Evolutionary conservation across 169 alveolate species (phyloP).

Genomic region (Blepharisma undulans): DNA sequence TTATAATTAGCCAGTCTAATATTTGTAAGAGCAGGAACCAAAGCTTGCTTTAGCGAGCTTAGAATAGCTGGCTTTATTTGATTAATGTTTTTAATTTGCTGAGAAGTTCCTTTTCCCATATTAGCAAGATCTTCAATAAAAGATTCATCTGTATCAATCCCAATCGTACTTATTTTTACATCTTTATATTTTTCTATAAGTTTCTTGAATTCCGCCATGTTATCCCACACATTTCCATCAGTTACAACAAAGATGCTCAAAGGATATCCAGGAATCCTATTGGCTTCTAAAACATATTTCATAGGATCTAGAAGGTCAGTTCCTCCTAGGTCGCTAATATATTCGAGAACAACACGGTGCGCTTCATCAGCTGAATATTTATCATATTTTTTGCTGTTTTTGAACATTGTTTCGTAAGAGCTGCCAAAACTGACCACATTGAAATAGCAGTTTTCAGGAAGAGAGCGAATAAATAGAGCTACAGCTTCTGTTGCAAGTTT

Average conservation of each 20-base stretch:
- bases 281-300: constrained; percentile 26
- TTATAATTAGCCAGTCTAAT: background rate
- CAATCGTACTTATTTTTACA: constrained; percentile 55
- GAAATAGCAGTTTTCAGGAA: constrained; percentile 42
- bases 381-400: constrained; percentile 3
- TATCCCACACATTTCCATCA: constrained; percentile 69
- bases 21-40: constrained; percentile 39
- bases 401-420: background rate
- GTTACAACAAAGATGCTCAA: constrained; percentile 69
- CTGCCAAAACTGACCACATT: constrained; percentile 53
- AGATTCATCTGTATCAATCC: constrained; percentile 50
- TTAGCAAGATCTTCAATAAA: constrained; percentile 50
- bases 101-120: constrained; percentile 55
- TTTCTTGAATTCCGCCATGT: background rate
- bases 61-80: constrained; percentile 36
- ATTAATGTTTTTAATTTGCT: background rate
- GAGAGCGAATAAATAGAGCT: constrained; percentile 45
- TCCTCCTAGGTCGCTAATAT: constrained; percentile 69
- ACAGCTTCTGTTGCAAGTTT: constrained; percentile 40
- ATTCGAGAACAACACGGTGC: background rate
- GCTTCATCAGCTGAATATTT: constrained; percentile 35
- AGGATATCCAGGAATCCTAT: constrained; percentile 37
- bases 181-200: background rate
- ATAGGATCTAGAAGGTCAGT: constrained; percentile 66
- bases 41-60: constrained; percentile 34